Percentiles rank a stretch among this genome's conserved stretches.
Conservation (phyloP, 148 eudicot species). For the Rhododendron ferrugineum region DNA sequence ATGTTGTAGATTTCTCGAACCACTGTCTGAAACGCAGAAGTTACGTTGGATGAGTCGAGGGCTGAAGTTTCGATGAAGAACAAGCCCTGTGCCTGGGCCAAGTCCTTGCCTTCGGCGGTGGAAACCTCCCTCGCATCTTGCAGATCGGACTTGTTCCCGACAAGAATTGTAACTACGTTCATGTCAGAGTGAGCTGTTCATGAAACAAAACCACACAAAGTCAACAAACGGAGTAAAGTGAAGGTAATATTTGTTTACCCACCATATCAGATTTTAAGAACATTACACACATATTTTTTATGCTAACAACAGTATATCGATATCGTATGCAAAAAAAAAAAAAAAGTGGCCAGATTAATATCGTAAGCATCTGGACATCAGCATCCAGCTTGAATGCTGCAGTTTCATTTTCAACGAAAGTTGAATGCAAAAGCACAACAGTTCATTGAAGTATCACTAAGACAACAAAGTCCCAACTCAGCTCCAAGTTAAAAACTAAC, state of each 20-base stretch:
- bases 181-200: conserved; percentile 92
- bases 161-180: conserved; percentile 92
- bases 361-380: background rate
- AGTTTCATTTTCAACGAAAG: background rate
- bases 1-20: conserved; percentile 78
- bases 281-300: background rate
- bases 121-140: conserved; percentile 81
- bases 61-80: conserved; percentile 96
- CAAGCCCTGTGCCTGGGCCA: conserved; percentile 80
- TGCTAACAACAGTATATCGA: background rate
- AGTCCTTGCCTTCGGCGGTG: conserved; percentile 70
- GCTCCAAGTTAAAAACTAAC: background rate
- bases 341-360: background rate
- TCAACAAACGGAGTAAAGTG: background rate
- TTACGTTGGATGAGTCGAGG: conserved; percentile 79
- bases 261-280: background rate
- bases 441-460: background rate
- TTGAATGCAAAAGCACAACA: background rate
- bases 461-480: background rate
- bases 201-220: background rate
- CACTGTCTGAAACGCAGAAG: conserved; percentile 75
- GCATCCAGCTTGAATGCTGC: background rate
- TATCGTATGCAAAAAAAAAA: background rate
- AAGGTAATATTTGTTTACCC: background rate
- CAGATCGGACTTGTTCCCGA: conserved; percentile 87